Percentiles rank a stretch among this genome's conserved stretches.
phyloP scores from a whole-genome alignment of 1,284 basidiomycete genomes.

The Cryptococcus sp. region DNA sequence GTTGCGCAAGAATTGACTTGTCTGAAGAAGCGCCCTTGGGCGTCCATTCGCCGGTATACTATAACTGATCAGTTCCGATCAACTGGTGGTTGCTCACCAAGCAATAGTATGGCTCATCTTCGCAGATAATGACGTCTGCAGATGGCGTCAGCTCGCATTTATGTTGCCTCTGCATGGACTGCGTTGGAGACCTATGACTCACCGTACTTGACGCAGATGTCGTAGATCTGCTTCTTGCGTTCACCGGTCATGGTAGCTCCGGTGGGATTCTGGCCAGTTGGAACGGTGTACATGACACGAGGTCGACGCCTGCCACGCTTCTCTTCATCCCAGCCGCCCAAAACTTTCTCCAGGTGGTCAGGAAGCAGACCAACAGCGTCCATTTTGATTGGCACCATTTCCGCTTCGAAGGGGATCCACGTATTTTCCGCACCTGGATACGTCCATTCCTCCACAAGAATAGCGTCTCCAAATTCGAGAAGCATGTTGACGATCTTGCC shows the following conservation, averaged over 20 bases:
- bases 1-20: slow-evolving; percentile 48
- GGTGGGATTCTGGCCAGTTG: slow-evolving; percentile 67
- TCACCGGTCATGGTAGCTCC: slow-evolving; percentile 68
- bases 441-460: slow-evolving; percentile 64
- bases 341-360: slow-evolving; percentile 62
- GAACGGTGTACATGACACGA: slow-evolving; percentile 65
- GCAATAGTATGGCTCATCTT: slow-evolving; percentile 83
- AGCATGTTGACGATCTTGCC: slow-evolving; percentile 59
- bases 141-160: neutral
- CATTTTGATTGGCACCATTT: slow-evolving; percentile 60
- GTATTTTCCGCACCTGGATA: slow-evolving; percentile 54
- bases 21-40: slow-evolving; percentile 27
- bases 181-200: slow-evolving; percentile 6
- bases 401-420: slow-evolving; percentile 41
- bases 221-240: slow-evolving; percentile 76
- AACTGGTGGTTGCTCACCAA: slow-evolving; percentile 56
- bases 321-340: slow-evolving; percentile 68
- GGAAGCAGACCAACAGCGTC: slow-evolving; percentile 72
- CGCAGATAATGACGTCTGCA: slow-evolving; percentile 68
- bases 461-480: slow-evolving; percentile 70
- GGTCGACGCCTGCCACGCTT: slow-evolving; percentile 58
- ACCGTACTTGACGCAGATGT: slow-evolving; percentile 70
- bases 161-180: neutral
- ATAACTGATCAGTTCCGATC: slow-evolving; percentile 54
- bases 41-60: slow-evolving; percentile 53